These are phyloP conservation scores for Colletotrichum sp. DNA, from an alignment of 2,329 filamentous ascomycete species.

Conservation along the genomic window DNA sequence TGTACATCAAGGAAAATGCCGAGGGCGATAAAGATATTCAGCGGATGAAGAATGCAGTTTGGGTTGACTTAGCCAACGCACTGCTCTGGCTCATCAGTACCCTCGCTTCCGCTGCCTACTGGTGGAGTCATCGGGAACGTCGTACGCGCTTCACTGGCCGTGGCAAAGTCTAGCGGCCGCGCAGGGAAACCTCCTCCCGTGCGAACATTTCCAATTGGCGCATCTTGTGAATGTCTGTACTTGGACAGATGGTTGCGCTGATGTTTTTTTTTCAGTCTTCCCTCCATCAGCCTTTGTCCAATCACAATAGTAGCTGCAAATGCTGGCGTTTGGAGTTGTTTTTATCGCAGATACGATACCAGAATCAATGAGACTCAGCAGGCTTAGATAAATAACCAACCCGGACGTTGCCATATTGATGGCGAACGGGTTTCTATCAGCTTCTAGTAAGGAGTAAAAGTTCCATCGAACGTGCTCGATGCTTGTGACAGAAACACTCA, in stretches of 20 bases:
- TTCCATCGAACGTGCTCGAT: neutral
- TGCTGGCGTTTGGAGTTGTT: neutral
- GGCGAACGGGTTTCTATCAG: neutral
- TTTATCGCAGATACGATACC: neutral
- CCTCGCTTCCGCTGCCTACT: constrained; percentile 60
- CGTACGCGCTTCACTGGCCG: constrained; percentile 64
- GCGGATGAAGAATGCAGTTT: constrained; percentile 87
- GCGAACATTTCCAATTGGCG: neutral
- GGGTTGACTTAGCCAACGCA: constrained; percentile 78
- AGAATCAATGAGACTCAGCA: neutral
- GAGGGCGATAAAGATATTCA: constrained; percentile 67
- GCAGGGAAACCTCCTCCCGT: neutral
- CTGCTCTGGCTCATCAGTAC: constrained; percentile 76
- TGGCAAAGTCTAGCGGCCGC: constrained; percentile 50
- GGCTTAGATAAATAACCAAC: neutral
- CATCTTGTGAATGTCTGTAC: neutral
- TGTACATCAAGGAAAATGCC: constrained; percentile 75
- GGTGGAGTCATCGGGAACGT: constrained; percentile 59
- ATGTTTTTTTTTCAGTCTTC: neutral
- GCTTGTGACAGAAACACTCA: neutral
- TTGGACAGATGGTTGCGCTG: neutral
- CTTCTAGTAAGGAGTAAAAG: neutral
- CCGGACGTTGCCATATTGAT: neutral
- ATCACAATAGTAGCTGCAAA: neutral
- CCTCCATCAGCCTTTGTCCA: neutral